Evolutionary conservation across 1,284 basidiomycete species (phyloP), one percentile per base, ranked within the genome.

Genomic region (Trichosporon ovoides): DNA sequence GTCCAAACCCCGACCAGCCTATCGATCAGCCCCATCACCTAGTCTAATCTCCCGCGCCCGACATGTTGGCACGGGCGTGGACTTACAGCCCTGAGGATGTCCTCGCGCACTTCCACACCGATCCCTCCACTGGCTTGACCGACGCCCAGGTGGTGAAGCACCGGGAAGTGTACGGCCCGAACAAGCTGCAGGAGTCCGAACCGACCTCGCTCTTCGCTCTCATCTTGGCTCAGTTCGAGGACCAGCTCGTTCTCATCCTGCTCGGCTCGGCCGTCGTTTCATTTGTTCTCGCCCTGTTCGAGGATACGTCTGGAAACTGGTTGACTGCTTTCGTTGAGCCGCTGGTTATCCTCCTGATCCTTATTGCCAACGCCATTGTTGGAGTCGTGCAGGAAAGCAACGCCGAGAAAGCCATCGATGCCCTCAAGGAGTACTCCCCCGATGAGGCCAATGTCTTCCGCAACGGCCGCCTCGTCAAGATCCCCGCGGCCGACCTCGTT

Each of bases 141-240:
- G 70, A 70, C 20, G 64, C 70, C n/a, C 69, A 74, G 56, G 72
- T 84, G 38, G 80, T 80, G 48, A 84, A 85, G 64, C 88, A 92
- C 73, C 84, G 84, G 61, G 82, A 86, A 68, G 73, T 88, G 16
- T 92, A 93, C 73, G 91, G 91, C 64, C 87, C 83, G 77, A 95
- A 95, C 73, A 86, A 36, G 11, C 82, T 97, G 13, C 91, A 92
- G 14, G 92, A 96, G 70, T 87, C 94, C 14, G 86, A 89, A 0
- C 80, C 90, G 1, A 96, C 92, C 3, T 91, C 95, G 4, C 76
- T 98, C 43, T 92, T 91, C 89, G 84, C 90, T 70, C 85, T 98
- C 61, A 89, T 98, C 61, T 82, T 98, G 19, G 93, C 95, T 67
- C 95, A 98, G 79, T 98, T 98, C 83, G 88, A 96, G 80, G 93